These are phyloP conservation scores for Fraxinus americana DNA, from an alignment of 257 asterid genomes.

Conservation along the genomic window DNA sequence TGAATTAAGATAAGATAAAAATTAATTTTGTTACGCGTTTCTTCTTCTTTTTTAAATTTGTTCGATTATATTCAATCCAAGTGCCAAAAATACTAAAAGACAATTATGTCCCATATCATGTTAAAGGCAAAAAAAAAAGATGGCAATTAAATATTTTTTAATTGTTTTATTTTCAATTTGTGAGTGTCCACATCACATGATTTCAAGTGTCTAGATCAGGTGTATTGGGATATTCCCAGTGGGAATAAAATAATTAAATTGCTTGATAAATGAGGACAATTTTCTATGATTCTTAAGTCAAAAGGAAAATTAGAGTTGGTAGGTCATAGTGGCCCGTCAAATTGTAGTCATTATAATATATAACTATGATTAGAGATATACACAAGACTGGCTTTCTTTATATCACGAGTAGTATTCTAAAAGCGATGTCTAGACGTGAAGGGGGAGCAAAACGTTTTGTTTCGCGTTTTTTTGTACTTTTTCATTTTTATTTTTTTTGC, in stretches of 20 bases:
- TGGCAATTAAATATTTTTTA: neutral
- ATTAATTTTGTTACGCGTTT: neutral
- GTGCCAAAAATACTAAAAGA: neutral
- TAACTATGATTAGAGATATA: conserved; percentile 28
- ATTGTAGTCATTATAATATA: conserved; percentile 11
- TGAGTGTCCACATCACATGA: conserved; percentile 45
- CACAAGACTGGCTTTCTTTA: conserved; percentile 28
- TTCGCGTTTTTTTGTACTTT: too few species aligned
- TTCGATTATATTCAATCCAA: too few species aligned
- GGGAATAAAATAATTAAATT: conserved; percentile 31
- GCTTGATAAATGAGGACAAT: conserved; percentile 28
- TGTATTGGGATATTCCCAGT: conserved; percentile 45
- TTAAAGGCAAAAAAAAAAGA: too few species aligned
- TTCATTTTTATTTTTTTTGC: too few species aligned
- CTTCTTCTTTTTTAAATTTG: too few species aligned
- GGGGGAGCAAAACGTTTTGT: too few species aligned
- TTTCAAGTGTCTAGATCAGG: conserved; percentile 42
- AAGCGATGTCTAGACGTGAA: too few species aligned
- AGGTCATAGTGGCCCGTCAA: conserved; percentile 30
- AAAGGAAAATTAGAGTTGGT: conserved; percentile 29
- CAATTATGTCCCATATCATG: neutral
- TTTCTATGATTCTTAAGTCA: conserved; percentile 34
- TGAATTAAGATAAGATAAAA: neutral
- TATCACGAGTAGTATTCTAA: conserved; percentile 6
- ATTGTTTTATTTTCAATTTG: neutral